Conservation (phyloP, 83 land plant species). For the Thuja plicata region DNA sequence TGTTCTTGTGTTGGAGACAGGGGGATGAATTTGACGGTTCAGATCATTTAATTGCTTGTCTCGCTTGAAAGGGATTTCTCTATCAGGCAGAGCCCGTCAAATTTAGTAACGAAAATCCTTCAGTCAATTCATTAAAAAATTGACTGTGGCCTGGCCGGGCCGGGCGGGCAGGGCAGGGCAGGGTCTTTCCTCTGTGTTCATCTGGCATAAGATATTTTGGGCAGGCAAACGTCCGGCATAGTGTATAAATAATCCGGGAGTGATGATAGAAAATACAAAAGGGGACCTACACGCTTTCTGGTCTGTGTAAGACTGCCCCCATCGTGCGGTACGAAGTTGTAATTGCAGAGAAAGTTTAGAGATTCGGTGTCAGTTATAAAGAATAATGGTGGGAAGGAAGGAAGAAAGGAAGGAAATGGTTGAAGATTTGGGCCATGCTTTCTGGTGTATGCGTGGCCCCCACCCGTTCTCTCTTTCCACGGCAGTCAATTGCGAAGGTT, state of each 20-base stretch:
- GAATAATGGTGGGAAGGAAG: constrained; percentile 6
- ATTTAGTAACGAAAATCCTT: background rate
- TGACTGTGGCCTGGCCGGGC: background rate
- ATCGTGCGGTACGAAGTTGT: constrained; percentile 13
- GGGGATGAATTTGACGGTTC: no score
- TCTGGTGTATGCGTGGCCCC: background rate
- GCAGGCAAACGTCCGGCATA: background rate
- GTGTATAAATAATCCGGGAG: background rate
- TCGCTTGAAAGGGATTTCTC: no score
- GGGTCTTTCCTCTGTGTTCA: no score
- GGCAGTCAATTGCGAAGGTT: constrained; percentile 8
- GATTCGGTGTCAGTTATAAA: constrained; percentile 15
- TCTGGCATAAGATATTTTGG: background rate
- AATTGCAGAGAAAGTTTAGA: constrained; percentile 1
- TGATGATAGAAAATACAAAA: background rate
- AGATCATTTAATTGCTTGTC: no score
- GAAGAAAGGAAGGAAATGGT: no score
- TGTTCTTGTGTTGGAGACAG: background rate
- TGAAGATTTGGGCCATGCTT: background rate
- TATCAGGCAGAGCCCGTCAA: no score
- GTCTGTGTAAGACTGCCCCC: constrained; percentile 11
- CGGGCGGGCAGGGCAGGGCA: background rate
- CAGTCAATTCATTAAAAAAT: constrained; percentile 11
- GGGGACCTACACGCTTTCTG: constrained; percentile 6
- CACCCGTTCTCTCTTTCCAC: background rate